These are phyloP conservation scores for Pelargonium fulgidum DNA, from an alignment of 441 rosid genomes.

Conservation along the genomic window DNA sequence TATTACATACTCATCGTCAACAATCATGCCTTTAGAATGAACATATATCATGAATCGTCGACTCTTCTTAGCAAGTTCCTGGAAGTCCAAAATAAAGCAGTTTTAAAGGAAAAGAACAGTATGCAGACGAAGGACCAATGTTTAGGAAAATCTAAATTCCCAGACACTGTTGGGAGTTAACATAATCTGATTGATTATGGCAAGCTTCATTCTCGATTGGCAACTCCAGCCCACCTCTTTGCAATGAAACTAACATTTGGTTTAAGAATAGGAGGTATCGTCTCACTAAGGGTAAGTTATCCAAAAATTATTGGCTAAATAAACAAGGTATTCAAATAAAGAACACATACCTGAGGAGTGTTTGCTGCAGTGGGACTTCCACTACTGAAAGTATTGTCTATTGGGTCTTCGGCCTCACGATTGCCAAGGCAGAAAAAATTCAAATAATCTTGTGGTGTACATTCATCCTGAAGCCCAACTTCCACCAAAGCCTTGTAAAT, in stretches of 20 bases:
- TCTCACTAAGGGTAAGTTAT: conserved; percentile 6
- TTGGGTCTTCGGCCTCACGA: conserved; percentile 45
- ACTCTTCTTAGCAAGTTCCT: conserved; percentile 56
- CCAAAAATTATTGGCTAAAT: neutral
- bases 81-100: conserved; percentile 15
- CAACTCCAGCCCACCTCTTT: neutral
- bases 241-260: neutral
- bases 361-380: conserved; percentile 45
- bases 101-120: neutral
- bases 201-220: neutral
- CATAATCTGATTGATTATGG: neutral
- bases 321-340: neutral
- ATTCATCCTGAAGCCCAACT: conserved; percentile 64
- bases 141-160: no score
- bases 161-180: neutral
- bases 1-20: conserved; percentile 81
- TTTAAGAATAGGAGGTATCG: neutral
- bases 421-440: conserved; percentile 94
- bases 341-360: conserved; percentile 58
- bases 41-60: conserved; percentile 93
- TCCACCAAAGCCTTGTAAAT: conserved; percentile 71
- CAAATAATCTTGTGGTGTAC: conserved; percentile 69
- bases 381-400: conserved; percentile 13
- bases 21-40: conserved; percentile 95
- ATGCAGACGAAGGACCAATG: neutral